Conservation (phyloP, 768 basidiomycete genomes). For the Agaricus blazei region DNA sequence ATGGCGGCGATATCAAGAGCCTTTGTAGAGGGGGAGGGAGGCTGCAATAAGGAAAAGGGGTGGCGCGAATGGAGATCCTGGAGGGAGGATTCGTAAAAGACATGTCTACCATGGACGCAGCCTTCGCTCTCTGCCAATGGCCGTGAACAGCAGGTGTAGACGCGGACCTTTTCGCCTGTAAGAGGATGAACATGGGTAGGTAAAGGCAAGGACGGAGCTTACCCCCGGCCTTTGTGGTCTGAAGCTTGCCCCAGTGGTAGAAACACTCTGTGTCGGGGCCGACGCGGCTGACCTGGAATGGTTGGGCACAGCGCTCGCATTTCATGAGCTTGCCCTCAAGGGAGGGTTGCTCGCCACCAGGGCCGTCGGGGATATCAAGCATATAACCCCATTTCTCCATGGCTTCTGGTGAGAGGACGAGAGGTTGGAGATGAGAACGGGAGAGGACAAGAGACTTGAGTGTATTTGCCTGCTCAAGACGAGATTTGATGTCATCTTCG, state of each 20-base stretch:
- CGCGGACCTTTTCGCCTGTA: constrained; percentile 65
- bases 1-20: constrained; percentile 78
- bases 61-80: constrained; percentile 69
- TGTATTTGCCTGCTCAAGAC: constrained; percentile 34
- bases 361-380: constrained; percentile 56
- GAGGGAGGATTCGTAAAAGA: constrained; percentile 77
- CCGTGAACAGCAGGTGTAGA: constrained; percentile 78
- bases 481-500: constrained; percentile 53
- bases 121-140: constrained; percentile 54
- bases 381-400: constrained; percentile 70
- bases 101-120: constrained; percentile 79
- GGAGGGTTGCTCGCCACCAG: constrained; percentile 60
- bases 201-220: constrained; percentile 16
- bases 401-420: constrained; percentile 53
- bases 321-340: constrained; percentile 54
- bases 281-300: constrained; percentile 61
- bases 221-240: constrained; percentile 64
- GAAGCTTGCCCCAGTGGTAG: constrained; percentile 79
- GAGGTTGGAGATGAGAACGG: constrained; percentile 41
- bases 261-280: constrained; percentile 60
- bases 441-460: constrained; percentile 5
- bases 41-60: constrained; percentile 52
- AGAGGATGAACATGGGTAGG: constrained; percentile 9
- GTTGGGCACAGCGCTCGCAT: constrained; percentile 77
- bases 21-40: constrained; percentile 18